Conservation (phyloP, 2,329 filamentous ascomycete species). For the Hyphodiscus sp. region DNA sequence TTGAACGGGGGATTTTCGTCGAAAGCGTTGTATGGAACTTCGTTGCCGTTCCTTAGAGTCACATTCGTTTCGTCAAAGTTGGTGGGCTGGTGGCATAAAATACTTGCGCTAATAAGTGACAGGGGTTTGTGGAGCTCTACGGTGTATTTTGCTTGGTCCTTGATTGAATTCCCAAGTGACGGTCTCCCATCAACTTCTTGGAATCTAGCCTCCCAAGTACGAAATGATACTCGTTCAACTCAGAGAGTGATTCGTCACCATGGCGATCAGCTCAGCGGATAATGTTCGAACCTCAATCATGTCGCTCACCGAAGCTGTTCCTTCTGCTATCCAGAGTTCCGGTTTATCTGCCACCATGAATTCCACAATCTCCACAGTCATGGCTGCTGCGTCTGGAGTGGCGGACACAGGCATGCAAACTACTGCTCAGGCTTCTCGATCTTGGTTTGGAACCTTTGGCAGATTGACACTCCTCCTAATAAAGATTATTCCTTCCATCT, state of each 20-base stretch:
- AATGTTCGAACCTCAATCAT: conserved; percentile 1
- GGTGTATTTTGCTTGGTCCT: background rate
- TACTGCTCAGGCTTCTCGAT: conserved; percentile 35
- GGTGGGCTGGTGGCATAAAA: conserved; percentile 8
- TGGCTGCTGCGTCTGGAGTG: conserved; percentile 15
- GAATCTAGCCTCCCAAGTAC: background rate
- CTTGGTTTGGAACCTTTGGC: conserved; percentile 53
- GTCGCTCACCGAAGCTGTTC: conserved; percentile 14
- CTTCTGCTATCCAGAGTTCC: conserved; percentile 18
- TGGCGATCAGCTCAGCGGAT: conserved; percentile 11
- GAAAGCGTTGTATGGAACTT: background rate
- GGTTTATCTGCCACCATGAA: conserved; percentile 15
- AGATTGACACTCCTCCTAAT: conserved; percentile 48
- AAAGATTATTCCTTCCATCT: conserved; percentile 48
- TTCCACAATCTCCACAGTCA: conserved; percentile 13
- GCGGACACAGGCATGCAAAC: conserved; percentile 30
- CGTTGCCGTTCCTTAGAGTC: conserved; percentile 7
- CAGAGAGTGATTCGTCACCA: conserved; percentile 10
- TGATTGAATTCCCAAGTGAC: conserved; percentile 1
- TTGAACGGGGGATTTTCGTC: background rate
- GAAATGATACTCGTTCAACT: conserved; percentile 11
- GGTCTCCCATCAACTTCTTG: background rate
- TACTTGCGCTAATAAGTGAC: background rate
- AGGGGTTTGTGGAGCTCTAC: background rate
- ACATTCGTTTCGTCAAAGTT: conserved; percentile 12